phyloP scores from a whole-genome alignment of 1,284 basidiomycete species.

The Retiboletus fuscus region DNA sequence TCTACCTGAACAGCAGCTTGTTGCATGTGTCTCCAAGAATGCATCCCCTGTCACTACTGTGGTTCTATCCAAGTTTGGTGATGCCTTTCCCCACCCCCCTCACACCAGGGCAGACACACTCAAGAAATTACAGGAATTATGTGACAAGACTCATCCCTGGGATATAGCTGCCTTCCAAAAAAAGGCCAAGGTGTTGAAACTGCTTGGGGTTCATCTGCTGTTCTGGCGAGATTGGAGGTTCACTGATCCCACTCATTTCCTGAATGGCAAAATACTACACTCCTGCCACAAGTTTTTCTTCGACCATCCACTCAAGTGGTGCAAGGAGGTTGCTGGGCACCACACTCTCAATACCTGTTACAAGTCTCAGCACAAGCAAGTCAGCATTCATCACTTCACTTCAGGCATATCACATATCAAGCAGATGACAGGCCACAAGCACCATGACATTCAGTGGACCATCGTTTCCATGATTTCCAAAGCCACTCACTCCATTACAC shows the following conservation, averaged over 20 bases:
- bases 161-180: constrained; percentile 9
- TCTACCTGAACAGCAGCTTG: constrained; percentile 15
- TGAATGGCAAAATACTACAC: constrained; percentile 17
- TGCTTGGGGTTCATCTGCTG: constrained; percentile 14
- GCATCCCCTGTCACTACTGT: constrained; percentile 12
- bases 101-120: background rate
- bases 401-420: constrained; percentile 19
- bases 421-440: constrained; percentile 27
- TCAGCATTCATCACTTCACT: constrained; percentile 10
- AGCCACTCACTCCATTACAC: background rate
- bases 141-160: background rate
- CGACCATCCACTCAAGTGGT: constrained; percentile 13
- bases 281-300: constrained; percentile 15
- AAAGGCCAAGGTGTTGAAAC: background rate
- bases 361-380: constrained; percentile 20
- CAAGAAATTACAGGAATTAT: background rate
- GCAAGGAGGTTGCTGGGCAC: constrained; percentile 4
- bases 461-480: constrained; percentile 18
- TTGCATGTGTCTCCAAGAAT: constrained; percentile 13
- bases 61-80: background rate
- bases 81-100: background rate
- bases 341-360: background rate
- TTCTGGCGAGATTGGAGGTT: constrained; percentile 24
- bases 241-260: background rate
- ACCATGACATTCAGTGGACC: constrained; percentile 17